Conservation (phyloP, 805 yeast species). For the Starmerella floricola region DNA sequence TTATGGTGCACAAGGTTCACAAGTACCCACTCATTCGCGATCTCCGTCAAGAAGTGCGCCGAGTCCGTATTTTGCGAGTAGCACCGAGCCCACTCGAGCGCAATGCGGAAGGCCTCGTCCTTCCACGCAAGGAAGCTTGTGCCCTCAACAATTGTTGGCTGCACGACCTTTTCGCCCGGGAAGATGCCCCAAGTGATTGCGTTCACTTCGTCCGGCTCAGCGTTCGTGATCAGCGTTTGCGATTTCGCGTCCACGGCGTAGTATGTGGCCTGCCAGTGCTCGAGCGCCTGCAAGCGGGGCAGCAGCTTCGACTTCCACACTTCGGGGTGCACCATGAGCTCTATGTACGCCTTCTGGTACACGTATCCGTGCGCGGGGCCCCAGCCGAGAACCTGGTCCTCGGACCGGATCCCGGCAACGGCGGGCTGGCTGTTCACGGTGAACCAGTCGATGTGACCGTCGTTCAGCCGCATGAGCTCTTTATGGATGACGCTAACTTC, state of each 20-base stretch:
- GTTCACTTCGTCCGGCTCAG: constrained; percentile 64
- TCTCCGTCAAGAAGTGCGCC: constrained; percentile 34
- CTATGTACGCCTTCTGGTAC: constrained; percentile 87
- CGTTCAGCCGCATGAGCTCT: constrained; percentile 51
- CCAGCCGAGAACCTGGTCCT: constrained; percentile 74
- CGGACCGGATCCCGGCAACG: constrained; percentile 64
- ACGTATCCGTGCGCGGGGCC: constrained; percentile 90
- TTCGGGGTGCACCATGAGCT: constrained; percentile 60
- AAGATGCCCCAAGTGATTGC: constrained; percentile 98
- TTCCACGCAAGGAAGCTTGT: constrained; percentile 93
- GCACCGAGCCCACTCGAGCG: constrained; percentile 58
- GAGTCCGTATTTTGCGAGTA: constrained; percentile 27
- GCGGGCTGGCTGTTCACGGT: constrained; percentile 94
- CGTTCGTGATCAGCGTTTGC: constrained; percentile 49
- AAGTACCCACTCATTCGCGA: constrained; percentile 53
- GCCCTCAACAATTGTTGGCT: constrained; percentile 91
- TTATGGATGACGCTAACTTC: constrained; percentile 56
- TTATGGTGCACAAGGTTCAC: constrained; percentile 88
- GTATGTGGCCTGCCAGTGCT: constrained; percentile 46
- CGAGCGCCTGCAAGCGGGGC: constrained; percentile 31
- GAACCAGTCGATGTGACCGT: constrained; percentile 43
- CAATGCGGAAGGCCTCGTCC: constrained; percentile 79
- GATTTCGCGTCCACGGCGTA: constrained; percentile 52
- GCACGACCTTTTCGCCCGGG: constrained; percentile 89
- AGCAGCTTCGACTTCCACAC: constrained; percentile 37